phyloP scores from a whole-genome alignment of 2,329 filamentous ascomycete genomes.

The Xylariaceae sp. region DNA sequence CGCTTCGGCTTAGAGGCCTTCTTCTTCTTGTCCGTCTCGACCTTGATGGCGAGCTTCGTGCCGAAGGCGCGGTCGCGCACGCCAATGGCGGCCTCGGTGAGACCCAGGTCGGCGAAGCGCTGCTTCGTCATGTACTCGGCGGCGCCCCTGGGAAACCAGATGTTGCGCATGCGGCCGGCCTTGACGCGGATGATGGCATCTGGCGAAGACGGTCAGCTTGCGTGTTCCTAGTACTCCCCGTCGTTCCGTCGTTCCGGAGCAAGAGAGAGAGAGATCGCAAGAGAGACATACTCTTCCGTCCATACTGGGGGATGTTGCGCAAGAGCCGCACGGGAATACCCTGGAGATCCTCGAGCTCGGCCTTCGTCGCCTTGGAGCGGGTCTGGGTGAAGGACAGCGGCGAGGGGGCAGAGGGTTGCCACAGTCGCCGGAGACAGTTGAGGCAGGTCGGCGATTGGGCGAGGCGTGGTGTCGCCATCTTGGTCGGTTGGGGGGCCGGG shows the following conservation, averaged over 20 bases:
- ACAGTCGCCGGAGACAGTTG: conserved; percentile 31
- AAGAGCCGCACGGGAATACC: conserved; percentile 43
- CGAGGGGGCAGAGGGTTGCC: conserved; percentile 20
- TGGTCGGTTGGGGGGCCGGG: not conserved
- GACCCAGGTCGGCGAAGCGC: conserved; percentile 31
- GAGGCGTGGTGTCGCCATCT: conserved; percentile 24
- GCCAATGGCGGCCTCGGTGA: conserved; percentile 31
- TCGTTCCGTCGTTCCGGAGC: not conserved
- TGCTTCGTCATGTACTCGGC: conserved; percentile 34
- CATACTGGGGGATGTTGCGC: conserved; percentile 37
- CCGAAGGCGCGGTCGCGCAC: conserved; percentile 34
- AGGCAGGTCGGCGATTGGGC: conserved; percentile 31
- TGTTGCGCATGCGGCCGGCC: conserved; percentile 34
- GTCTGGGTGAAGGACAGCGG: conserved; percentile 30
- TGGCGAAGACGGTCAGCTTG: conserved; percentile 11
- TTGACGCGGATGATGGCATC: conserved; percentile 35
- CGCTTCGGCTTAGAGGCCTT: conserved; percentile 19
- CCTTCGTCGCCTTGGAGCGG: conserved; percentile 35
- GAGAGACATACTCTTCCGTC: conserved; percentile 33
- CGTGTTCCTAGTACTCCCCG: not conserved
- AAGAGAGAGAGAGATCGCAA: not conserved
- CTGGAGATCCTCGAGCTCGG: conserved; percentile 34
- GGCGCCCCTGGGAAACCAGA: conserved; percentile 31
- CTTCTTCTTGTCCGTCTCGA: conserved; percentile 9
- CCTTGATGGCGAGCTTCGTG: conserved; percentile 18